Evolutionary conservation across 2,329 filamentous ascomycete species (phyloP).

Genomic region (Westerdykella ornata): DNA sequence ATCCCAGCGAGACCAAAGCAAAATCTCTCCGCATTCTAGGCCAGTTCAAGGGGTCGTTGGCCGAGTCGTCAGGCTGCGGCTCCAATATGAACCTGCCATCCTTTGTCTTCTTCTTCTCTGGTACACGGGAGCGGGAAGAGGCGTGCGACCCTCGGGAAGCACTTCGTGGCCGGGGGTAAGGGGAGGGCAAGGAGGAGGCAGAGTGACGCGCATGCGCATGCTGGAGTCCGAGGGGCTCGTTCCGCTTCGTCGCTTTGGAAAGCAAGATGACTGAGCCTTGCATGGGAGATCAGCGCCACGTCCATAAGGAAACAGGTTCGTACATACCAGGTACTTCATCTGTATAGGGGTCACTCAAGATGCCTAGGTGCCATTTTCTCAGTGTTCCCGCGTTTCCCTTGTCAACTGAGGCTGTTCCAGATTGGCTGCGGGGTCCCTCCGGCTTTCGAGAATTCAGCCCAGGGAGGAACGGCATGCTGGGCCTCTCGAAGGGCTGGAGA

Average conservation of each 20-base stretch:
- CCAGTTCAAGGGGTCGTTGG: constrained; percentile 93
- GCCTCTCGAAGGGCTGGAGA: too few species aligned
- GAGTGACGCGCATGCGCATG: constrained; percentile 57
- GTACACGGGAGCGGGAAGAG: constrained; percentile 12
- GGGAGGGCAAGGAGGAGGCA: constrained; percentile 45
- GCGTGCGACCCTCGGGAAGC: constrained; percentile 18
- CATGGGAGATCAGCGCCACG: background rate
- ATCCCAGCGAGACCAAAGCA: constrained; percentile 73
- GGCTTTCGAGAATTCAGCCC: too few species aligned
- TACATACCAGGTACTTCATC: constrained; percentile 76
- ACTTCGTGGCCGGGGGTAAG: constrained; percentile 16
- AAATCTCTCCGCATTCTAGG: constrained; percentile 70
- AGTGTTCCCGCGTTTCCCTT: constrained; percentile 3
- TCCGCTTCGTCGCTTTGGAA: constrained; percentile 50
- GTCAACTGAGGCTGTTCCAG: background rate
- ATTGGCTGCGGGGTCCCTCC: too few species aligned
- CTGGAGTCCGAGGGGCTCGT: constrained; percentile 56
- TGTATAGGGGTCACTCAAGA: constrained; percentile 71
- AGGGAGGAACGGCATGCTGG: too few species aligned
- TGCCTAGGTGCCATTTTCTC: constrained; percentile 59
- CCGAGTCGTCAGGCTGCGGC: constrained; percentile 83
- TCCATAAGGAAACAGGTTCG: background rate
- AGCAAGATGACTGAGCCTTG: constrained; percentile 56
- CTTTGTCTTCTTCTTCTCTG: constrained; percentile 64
- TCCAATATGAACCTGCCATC: constrained; percentile 82